These are phyloP conservation scores for Leccinum subatratum DNA, from an alignment of 1,284 basidiomycete genomes.

Conservation along the genomic window DNA sequence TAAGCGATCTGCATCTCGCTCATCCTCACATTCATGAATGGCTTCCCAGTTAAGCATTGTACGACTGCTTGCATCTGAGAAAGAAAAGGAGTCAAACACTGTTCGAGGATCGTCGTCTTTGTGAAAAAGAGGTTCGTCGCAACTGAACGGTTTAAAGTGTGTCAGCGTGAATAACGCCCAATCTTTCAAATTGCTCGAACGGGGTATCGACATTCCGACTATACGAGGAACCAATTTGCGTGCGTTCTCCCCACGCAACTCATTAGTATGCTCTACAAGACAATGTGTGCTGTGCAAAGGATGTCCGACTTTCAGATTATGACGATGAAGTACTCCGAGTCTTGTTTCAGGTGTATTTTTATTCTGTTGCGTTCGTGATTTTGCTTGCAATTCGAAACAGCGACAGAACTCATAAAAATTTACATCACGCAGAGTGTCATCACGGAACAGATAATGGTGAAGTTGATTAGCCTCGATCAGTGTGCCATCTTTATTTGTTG, in stretches of 20 bases:
- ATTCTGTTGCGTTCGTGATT: neutral
- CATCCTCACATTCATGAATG: conserved; percentile 11
- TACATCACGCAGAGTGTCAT: neutral
- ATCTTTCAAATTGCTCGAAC: neutral
- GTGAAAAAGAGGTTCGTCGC: neutral
- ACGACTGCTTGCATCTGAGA: neutral
- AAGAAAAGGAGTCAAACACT: neutral
- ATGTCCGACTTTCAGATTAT: neutral
- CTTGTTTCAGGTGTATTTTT: neutral
- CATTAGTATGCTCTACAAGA: neutral
- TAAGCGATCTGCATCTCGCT: conserved; percentile 3
- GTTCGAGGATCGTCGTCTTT: neutral
- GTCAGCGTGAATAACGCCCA: conserved; percentile 23
- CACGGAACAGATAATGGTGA: neutral
- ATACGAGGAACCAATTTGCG: neutral
- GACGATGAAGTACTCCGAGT: neutral
- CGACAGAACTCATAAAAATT: neutral
- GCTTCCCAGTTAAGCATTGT: conserved; percentile 12
- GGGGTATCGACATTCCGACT: neutral
- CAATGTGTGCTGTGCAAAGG: neutral
- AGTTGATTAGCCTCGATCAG: neutral
- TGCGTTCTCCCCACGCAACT: neutral
- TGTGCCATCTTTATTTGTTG: neutral
- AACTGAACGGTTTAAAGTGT: conserved; percentile 29
- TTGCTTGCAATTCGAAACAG: neutral